A percentile compares a stretch with the other conserved stretches of the same genome.
Conservation (phyloP, 495 filamentous ascomycete genomes). For the Neurospora sp. region DNA sequence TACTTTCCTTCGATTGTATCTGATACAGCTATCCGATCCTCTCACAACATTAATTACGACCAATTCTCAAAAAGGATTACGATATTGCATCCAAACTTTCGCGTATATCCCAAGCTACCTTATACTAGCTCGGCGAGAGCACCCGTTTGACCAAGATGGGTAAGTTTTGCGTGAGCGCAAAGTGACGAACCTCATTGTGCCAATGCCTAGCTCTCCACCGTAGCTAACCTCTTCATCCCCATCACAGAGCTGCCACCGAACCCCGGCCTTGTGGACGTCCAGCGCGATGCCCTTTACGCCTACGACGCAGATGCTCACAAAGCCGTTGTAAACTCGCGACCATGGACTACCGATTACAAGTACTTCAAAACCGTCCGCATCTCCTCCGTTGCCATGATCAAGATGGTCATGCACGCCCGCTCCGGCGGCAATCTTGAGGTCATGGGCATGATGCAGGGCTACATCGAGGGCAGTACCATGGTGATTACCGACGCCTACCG, state of each 20-base stretch:
- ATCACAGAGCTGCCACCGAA: constrained; percentile 52
- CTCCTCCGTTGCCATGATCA: constrained; percentile 84
- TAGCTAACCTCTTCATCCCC: background rate
- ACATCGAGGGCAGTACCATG: constrained; percentile 71
- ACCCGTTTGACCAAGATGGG: background rate
- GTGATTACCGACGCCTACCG: constrained; percentile 92
- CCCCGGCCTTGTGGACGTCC: constrained; percentile 64
- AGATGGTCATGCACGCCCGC: constrained; percentile 99
- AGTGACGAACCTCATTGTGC: background rate
- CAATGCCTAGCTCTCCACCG: background rate
- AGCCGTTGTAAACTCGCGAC: constrained; percentile 44
- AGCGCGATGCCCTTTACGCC: constrained; percentile 81
- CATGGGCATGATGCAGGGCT: constrained; percentile 98
- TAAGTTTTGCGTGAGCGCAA: background rate
- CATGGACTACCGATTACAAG: constrained; percentile 74
- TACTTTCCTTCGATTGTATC: background rate
- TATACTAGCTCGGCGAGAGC: background rate
- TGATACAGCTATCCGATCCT: background rate
- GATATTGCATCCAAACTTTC: background rate
- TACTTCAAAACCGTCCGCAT: constrained; percentile 93
- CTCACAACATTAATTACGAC: background rate
- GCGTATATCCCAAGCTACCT: background rate
- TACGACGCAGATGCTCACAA: constrained; percentile 62
- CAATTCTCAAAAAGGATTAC: background rate
- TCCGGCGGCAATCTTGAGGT: constrained; percentile 86